phyloP scores from a whole-genome alignment of 2,329 filamentous ascomycete genomes.

The Ceratocystis papillata region DNA sequence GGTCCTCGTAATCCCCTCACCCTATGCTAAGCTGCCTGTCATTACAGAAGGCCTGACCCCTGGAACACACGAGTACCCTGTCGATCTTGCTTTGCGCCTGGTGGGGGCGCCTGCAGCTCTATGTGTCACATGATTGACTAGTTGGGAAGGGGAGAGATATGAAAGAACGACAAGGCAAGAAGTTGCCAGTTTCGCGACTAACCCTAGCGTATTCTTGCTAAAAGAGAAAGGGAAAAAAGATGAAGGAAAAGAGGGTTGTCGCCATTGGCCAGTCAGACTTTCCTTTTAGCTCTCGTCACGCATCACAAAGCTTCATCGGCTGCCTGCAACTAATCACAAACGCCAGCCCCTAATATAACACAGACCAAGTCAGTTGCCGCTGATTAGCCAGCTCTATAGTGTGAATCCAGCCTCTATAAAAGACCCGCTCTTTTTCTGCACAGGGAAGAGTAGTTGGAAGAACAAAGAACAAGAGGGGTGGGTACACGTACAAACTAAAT shows the following conservation, averaged over 20 bases:
- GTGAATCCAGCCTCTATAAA: background rate
- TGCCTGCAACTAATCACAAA: background rate
- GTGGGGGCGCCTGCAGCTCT: background rate
- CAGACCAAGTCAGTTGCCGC: background rate
- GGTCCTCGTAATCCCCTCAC: background rate
- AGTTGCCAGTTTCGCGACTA: background rate
- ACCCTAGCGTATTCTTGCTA: no score
- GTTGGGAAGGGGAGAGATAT: background rate
- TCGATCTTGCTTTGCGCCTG: background rate
- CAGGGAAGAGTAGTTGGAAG: background rate
- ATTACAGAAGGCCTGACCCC: background rate
- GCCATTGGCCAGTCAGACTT: no score
- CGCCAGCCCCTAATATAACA: background rate
- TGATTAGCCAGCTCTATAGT: background rate
- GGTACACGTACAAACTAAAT: background rate
- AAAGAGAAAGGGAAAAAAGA: no score
- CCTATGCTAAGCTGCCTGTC: background rate
- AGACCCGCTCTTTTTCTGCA: background rate
- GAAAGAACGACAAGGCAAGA: background rate
- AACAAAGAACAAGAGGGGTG: background rate
- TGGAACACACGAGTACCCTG: background rate
- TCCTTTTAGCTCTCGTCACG: no score
- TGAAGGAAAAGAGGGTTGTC: no score
- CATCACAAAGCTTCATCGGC: background rate
- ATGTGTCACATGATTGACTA: slow-evolving; percentile 5